These are phyloP conservation scores for Dillenia turbinata DNA, from an alignment of 164 flowering plant genomes.

Conservation along the genomic window DNA sequence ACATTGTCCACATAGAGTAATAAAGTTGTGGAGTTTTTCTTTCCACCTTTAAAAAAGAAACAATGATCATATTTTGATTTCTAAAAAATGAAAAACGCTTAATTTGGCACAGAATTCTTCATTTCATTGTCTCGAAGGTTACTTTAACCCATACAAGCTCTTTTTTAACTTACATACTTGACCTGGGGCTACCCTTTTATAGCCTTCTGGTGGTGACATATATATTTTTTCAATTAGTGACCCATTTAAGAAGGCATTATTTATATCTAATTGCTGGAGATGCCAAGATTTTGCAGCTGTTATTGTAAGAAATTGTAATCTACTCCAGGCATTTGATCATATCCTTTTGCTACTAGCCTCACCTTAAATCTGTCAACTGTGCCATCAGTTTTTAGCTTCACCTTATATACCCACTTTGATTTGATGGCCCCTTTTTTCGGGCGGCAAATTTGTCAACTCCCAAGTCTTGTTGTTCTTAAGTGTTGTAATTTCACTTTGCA, in stretches of 20 bases:
- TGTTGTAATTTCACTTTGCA: no score
- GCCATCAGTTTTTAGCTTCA: no score
- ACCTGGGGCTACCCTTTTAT: neutral
- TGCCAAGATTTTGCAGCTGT: neutral
- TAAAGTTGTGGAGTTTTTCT: neutral
- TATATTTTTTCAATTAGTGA: slow-evolving; percentile 1
- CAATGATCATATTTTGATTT: neutral
- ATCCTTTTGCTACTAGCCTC: no score
- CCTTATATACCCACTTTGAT: no score
- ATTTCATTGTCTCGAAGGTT: slow-evolving; percentile 1
- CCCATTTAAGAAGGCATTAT: slow-evolving; percentile 9
- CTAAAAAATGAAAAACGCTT: neutral
- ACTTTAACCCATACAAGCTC: slow-evolving; percentile 3
- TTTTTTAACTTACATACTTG: slow-evolving; percentile 2
- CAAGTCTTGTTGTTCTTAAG: no score
- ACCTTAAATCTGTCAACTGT: no score
- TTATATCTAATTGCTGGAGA: neutral
- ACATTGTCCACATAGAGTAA: neutral
- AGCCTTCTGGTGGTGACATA: slow-evolving; percentile 1
- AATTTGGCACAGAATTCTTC: neutral
- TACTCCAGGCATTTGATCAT: no score
- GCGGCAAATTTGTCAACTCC: no score
- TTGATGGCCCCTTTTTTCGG: no score
- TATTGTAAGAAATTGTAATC: neutral
- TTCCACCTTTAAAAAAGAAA: neutral